These are phyloP conservation scores for Handroanthus guayacan DNA, from an alignment of 257 asterid genomes.

Conservation along the genomic window DNA sequence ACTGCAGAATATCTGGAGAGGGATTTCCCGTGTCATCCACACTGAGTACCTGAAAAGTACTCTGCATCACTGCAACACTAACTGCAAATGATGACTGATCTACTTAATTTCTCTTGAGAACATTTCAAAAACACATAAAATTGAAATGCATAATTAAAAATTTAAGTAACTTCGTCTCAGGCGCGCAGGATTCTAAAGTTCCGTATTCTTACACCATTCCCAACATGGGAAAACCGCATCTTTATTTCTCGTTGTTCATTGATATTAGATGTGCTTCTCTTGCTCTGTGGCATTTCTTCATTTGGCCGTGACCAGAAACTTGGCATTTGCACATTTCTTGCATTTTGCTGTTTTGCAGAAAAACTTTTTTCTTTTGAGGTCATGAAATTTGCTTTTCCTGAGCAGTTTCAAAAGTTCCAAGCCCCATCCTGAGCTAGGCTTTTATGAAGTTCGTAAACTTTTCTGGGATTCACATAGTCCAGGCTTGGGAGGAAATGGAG, in stretches of 20 bases:
- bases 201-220: not conserved
- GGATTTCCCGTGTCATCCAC: slow-evolving; percentile 49
- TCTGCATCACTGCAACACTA: slow-evolving; percentile 29
- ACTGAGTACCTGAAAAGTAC: slow-evolving; percentile 54
- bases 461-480: too few relatives aligned
- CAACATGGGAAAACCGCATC: not conserved
- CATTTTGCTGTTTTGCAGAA: too few relatives aligned
- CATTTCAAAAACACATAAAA: not conserved
- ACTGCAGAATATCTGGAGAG: slow-evolving; percentile 29
- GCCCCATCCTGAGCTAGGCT: too few relatives aligned
- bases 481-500: too few relatives aligned
- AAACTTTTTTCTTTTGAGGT: too few relatives aligned
- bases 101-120: not conserved
- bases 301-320: too few relatives aligned
- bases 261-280: too few relatives aligned
- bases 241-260: not conserved
- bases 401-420: too few relatives aligned
- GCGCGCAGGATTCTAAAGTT: not conserved
- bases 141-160: not conserved
- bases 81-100: not conserved
- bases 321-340: too few relatives aligned
- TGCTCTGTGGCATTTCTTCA: too few relatives aligned
- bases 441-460: too few relatives aligned
- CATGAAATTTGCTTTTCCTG: too few relatives aligned
- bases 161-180: slow-evolving; percentile 6